Percentiles rank a stretch among this genome's conserved stretches.
These are phyloP conservation scores for Fistulifera pelliculosa DNA, from an alignment of 108 stramenopile genomes.

Conservation along the genomic window DNA sequence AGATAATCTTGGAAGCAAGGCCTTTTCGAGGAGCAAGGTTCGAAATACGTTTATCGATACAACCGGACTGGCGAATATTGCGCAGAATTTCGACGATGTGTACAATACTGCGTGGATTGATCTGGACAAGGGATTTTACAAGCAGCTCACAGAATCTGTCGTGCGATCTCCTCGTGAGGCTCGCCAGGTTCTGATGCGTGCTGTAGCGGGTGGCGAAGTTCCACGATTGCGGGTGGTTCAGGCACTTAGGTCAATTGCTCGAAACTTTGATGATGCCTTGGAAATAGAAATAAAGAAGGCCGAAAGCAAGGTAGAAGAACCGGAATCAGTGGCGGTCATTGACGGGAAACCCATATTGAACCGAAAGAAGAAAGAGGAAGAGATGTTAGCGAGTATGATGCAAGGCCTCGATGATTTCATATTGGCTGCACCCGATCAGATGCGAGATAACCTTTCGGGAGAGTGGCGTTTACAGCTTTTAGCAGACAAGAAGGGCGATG, in stretches of 20 bases:
- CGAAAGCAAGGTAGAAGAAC: conserved; percentile 1
- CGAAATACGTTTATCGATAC: conserved; percentile 78
- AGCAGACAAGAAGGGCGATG: conserved; percentile 74
- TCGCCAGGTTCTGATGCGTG: conserved; percentile 73
- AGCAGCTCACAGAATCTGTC: conserved; percentile 70
- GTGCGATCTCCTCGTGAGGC: conserved; percentile 78
- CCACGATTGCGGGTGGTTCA: conserved; percentile 54
- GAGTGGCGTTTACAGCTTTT: conserved; percentile 75
- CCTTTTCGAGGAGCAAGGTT: conserved; percentile 50
- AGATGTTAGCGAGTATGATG: conserved; percentile 24
- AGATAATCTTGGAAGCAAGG: conserved; percentile 43
- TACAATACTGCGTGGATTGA: conserved; percentile 82
- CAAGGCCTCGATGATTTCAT: conserved; percentile 42
- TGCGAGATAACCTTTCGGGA: conserved; percentile 53
- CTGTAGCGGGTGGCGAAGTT: conserved; percentile 51
- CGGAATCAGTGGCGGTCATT: conserved; percentile 43
- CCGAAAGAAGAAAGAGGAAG: conserved; percentile 22
- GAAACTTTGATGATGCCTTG: conserved; percentile 58
- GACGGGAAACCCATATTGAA: conserved; percentile 38
- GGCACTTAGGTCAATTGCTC: conserved; percentile 55
- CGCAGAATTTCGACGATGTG: conserved; percentile 71
- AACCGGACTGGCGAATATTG: conserved; percentile 58
- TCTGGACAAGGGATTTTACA: conserved; percentile 53
- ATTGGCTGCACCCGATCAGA: conserved; percentile 43
- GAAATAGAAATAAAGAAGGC: conserved; percentile 18